A percentile compares a stretch with the other conserved stretches of the same genome.
Evolutionary conservation across 805 yeast species (phyloP).

Genomic region (Huiozyma sinensis): DNA sequence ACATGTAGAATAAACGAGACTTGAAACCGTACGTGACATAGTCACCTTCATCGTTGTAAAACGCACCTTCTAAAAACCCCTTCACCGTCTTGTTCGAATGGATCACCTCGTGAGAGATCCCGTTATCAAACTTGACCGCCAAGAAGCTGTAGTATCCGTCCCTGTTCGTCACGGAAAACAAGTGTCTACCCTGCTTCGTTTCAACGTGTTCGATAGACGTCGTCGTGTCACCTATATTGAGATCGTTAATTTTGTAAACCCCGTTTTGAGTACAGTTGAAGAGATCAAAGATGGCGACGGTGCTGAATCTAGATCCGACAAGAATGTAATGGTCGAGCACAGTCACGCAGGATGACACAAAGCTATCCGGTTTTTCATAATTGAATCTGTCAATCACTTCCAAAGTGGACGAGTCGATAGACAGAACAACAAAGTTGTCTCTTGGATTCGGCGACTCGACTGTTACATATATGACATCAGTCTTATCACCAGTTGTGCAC

Average conservation of each 20-base stretch:
- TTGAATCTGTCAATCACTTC: conserved; percentile 13
- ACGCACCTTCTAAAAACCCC: conserved; percentile 76
- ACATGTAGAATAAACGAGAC: conserved; percentile 64
- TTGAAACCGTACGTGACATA: conserved; percentile 70
- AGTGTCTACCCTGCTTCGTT: conserved; percentile 10
- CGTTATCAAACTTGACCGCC: conserved; percentile 17
- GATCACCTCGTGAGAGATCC: conserved; percentile 15
- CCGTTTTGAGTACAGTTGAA: conserved; percentile 9
- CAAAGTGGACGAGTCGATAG: conserved; percentile 26
- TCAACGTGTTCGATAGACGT: conserved; percentile 40
- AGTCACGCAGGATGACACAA: conserved; percentile 49
- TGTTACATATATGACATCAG: conserved; percentile 28
- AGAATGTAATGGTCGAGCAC: conserved; percentile 36
- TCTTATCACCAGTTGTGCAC: conserved; percentile 13
- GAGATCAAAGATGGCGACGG: conserved; percentile 46
- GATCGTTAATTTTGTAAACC: conserved; percentile 31
- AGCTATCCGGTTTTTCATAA: conserved; percentile 36
- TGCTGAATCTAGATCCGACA: conserved; percentile 65
- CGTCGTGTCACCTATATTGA: conserved; percentile 58
- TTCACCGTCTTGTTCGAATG: conserved; percentile 56
- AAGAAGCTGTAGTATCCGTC: conserved; percentile 53
- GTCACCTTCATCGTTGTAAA: conserved; percentile 33
- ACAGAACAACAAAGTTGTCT: conserved; percentile 39
- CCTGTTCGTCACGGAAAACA: conserved; percentile 43
- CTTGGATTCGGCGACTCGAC: conserved; percentile 61